These are phyloP conservation scores for Fusarium paranaense DNA, from an alignment of 2,329 filamentous ascomycete species.

Conservation along the genomic window DNA sequence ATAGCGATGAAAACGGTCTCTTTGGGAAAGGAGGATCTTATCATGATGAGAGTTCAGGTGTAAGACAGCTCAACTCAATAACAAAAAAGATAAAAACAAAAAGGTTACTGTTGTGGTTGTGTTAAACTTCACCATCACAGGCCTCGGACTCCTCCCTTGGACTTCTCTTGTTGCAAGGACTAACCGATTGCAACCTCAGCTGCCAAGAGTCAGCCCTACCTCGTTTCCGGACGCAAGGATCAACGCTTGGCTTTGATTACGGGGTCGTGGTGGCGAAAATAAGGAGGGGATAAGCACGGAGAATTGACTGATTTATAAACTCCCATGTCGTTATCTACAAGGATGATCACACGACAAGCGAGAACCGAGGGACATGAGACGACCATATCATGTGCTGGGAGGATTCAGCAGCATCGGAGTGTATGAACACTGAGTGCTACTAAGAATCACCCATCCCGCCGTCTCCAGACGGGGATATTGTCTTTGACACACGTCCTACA, in stretches of 20 bases:
- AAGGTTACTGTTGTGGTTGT: not conserved
- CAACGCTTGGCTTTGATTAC: not conserved
- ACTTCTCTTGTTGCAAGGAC: not conserved
- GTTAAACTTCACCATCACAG: not conserved
- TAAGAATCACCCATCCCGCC: not conserved
- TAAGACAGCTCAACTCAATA: not conserved
- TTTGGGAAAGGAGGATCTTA: no score
- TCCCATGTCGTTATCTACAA: not conserved
- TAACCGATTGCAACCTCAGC: not conserved
- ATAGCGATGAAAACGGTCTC: not conserved
- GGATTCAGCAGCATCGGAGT: not conserved
- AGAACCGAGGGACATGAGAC: not conserved
- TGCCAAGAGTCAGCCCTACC: not conserved
- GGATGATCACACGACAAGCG: not conserved
- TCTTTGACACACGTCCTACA: not conserved
- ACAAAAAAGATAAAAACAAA: no score
- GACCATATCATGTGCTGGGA: not conserved
- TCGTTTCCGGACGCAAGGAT: not conserved
- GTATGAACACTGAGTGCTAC: not conserved
- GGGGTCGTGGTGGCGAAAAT: not conserved
- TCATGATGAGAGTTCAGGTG: not conserved
- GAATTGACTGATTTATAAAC: not conserved
- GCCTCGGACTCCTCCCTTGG: not conserved
- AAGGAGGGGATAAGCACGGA: not conserved
- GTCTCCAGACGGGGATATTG: not conserved